A percentile compares a stretch with the other conserved stretches of the same genome.
Conservation (phyloP, 2,329 filamentous ascomycete genomes). For the Colletotrichum nymphaeae region DNA sequence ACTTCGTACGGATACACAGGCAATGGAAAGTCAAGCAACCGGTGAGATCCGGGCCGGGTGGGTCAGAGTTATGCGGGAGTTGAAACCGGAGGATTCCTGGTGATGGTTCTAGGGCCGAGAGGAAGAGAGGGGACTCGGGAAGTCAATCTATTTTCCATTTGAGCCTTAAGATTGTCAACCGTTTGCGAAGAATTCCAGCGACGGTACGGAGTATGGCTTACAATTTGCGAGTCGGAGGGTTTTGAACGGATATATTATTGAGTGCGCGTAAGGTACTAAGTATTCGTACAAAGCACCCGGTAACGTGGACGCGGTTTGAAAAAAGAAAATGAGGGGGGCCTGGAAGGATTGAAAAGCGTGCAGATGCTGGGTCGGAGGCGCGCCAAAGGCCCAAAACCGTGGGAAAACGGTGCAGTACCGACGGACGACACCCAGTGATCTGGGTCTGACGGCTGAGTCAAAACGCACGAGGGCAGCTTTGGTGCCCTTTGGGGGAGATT, state of each 20-base stretch:
- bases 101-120: neutral
- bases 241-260: too few species aligned
- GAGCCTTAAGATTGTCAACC: neutral
- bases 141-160: neutral
- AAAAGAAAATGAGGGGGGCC: neutral
- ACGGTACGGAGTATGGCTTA: neutral
- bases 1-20: too few species aligned
- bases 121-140: neutral
- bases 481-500: slow-evolving; percentile 18
- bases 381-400: slow-evolving; percentile 6
- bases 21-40: neutral
- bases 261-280: too few species aligned
- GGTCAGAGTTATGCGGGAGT: neutral
- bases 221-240: neutral
- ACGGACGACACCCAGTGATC: neutral
- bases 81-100: neutral
- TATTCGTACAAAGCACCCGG: neutral
- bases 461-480: neutral
- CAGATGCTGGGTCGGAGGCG: neutral
- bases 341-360: neutral
- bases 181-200: neutral
- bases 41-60: neutral
- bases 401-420: slow-evolving; percentile 28
- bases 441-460: slow-evolving; percentile 32
- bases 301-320: neutral